These are phyloP conservation scores for Hypoxylon sp. DNA, from an alignment of 2,329 filamentous ascomycete species.

Conservation along the genomic window DNA sequence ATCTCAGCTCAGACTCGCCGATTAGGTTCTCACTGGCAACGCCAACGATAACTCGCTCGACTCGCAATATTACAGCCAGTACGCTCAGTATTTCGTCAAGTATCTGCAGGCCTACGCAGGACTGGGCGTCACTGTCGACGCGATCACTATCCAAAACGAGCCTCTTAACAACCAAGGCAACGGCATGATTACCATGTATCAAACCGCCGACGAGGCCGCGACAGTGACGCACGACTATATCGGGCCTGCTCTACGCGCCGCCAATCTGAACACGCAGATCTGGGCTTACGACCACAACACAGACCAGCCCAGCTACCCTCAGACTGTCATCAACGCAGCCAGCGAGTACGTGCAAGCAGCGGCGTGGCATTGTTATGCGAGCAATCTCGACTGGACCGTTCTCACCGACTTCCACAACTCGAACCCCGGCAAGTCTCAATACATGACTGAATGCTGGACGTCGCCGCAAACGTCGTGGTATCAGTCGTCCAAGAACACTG, in stretches of 20 bases:
- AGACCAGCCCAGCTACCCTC: constrained; percentile 53
- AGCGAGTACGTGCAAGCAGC: constrained; percentile 51
- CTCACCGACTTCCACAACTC: constrained; percentile 56
- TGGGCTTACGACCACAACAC: constrained; percentile 63
- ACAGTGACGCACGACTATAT: constrained; percentile 55
- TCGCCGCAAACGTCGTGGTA: constrained; percentile 54
- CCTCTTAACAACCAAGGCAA: constrained; percentile 56
- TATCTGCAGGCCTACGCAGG: constrained; percentile 57
- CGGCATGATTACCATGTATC: constrained; percentile 56
- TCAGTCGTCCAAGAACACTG: constrained; percentile 53
- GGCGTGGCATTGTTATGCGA: constrained; percentile 59
- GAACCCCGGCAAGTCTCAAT: constrained; percentile 57
- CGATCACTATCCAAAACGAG: constrained; percentile 61
- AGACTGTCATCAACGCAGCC: constrained; percentile 55
- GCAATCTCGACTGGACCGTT: constrained; percentile 53
- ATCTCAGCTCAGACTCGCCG: constrained; percentile 2
- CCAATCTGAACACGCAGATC: constrained; percentile 57
- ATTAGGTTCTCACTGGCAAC: constrained; percentile 51
- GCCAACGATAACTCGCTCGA: constrained; percentile 56
- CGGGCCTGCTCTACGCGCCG: constrained; percentile 55
- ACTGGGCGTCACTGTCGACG: constrained; percentile 55
- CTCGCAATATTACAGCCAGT: constrained; percentile 52
- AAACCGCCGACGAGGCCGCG: constrained; percentile 55
- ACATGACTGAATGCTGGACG: constrained; percentile 64
- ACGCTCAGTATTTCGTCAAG: constrained; percentile 57